phyloP scores from a whole-genome alignment of 495 filamentous ascomycete species.

The Pyrenula aspistea region DNA sequence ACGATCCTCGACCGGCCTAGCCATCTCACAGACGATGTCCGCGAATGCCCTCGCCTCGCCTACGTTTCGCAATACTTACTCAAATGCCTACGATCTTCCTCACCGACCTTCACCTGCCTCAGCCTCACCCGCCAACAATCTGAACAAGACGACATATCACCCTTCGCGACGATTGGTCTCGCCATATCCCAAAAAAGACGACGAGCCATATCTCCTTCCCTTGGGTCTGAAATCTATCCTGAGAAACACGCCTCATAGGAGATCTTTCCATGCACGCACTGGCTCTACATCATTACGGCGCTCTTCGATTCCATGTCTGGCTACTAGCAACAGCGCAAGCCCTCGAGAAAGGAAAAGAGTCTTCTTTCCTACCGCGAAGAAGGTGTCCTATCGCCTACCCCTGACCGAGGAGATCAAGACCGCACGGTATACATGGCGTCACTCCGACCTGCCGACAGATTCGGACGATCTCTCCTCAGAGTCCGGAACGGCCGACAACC shows the following conservation, averaged over 20 bases:
- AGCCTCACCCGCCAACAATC: constrained; percentile 20
- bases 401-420: constrained; percentile 45
- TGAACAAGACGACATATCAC: constrained; percentile 28
- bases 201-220: constrained; percentile 50
- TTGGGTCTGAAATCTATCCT: constrained; percentile 60
- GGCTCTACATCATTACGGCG: constrained; percentile 21
- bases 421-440: constrained; percentile 35
- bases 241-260: constrained; percentile 50
- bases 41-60: constrained; percentile 55
- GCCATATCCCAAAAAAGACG: constrained; percentile 15
- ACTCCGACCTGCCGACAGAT: constrained; percentile 30
- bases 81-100: constrained; percentile 63
- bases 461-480: constrained; percentile 5
- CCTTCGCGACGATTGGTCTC: constrained; percentile 16
- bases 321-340: constrained; percentile 21
- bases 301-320: constrained; percentile 23
- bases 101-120: constrained; percentile 50
- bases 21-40: constrained; percentile 32
- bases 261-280: constrained; percentile 18
- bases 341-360: constrained; percentile 27
- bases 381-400: constrained; percentile 38
- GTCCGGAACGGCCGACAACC: constrained; percentile 22
- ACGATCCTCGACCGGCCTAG: constrained; percentile 40
- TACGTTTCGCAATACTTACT: constrained; percentile 71
- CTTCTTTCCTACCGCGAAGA: constrained; percentile 46